Base-by-base conservation (phyloP, 2,329 filamentous ascomycete genomes). In the Rutstroemia sydowiana region DNA sequence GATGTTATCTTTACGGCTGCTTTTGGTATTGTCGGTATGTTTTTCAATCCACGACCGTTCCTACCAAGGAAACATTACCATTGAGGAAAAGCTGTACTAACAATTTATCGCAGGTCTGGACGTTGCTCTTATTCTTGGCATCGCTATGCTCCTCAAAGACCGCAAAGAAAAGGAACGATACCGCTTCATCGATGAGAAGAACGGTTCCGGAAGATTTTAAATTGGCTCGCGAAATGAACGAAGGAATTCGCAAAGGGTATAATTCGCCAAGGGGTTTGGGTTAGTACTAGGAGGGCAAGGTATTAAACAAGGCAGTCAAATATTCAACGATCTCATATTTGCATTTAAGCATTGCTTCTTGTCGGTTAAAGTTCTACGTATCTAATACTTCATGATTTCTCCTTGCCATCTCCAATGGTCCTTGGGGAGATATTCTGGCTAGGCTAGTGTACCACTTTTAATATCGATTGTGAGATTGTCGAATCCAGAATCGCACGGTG, bases 101-200 rank as follows among this genome's bases (percentile, higher is more conserved):
- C 6, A 28, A 13, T 10, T n/a, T 3, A 28, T 11, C 20, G 16
- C 32, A 78, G 77, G 76, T 32, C 18, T 55, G 16, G 51, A 56
- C 26, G 51, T 43, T 5, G 43, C 40, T 47, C 73, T 92, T 45
- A 71, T 92, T 59, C 72, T 92, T 51, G 79, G 81, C 59, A 82
- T 85, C 11, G 83, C 85, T 28, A 89, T 88, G 69, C 74, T 93
- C 41, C 74, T 89, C 62, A 91, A 90, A 75, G 84, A 89, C 62
- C 82, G 87, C 65, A 87, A 85, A 70, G 88, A 93, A 72, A 80
- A 81, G 63, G 82, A 87, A 69, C 77, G 88, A 54, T 93, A 89
- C 71, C 79, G 82, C 54, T 77, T 87, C 64, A 91, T 93, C 63
- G 87, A 92, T 65, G 82, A 89, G 75, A 93, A 93, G 79, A 79